Evolutionary conservation across 2,329 filamentous ascomycete genomes (phyloP), one percentile per base, ranked within the genome.

Genomic region (Cladosporium sp.): DNA sequence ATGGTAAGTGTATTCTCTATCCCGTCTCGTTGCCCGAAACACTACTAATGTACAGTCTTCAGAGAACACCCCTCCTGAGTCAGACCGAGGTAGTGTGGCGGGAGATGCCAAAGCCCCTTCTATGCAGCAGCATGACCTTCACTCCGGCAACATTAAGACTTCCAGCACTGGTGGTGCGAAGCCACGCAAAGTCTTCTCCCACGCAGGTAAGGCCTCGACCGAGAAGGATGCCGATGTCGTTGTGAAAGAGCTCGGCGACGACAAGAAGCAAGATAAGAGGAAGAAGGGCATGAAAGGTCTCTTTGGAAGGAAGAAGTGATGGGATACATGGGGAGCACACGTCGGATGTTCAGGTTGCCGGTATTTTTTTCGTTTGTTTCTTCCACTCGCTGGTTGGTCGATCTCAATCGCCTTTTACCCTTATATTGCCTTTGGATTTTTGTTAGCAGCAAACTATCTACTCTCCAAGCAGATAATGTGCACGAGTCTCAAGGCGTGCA

Each of bases 101-200:
- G 39, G 33, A 15, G 38, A 50, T 57, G 59, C 5, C 57, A 54
- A 22, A 60, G 60, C 50, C 63, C 63, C 48, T 61, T 57, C 1
- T 60, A 63, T 47, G 57, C 51, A 15, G 61, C 38, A 41, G 20
- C 13, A 19, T 19, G 12, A 15, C 13, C 2, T 18, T 19, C 16
- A 27, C 22, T 27, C 22, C 9, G 5, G 9, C 22, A 9, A 9
- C 22, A 39, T 30, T 5, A 41, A 39, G 7, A 55, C 36, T 11
- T 35, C 38, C 2, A 35, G 45, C 7, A 42, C 49, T 13, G 53
- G 53, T 6, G 48, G 43, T 32, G 50, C 38, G 19, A 62, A 59
- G 47, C 53, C 58, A 11, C 56, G 59, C 6, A 58, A 54, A 20
- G 61, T 61, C 51, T 64, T 64, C 46, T 61, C 59, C 1, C 61